phyloP scores from a whole-genome alignment of 371 early-diverging fungal species.

The Lichtheimia corymbifera region DNA sequence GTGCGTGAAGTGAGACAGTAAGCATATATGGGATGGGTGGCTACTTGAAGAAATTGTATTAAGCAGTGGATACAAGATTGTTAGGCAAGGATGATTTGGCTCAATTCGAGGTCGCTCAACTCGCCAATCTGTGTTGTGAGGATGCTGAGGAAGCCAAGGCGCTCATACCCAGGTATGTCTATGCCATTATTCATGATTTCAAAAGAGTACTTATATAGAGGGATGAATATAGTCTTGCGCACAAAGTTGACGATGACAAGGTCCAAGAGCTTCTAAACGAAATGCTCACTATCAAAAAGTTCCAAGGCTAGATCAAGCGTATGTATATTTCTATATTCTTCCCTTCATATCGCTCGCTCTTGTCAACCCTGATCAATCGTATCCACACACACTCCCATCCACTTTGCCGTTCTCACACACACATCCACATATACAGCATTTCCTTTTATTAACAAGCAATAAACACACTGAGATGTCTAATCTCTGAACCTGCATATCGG shows the following conservation, averaged over 20 bases:
- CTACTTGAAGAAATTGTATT: too few relatives aligned
- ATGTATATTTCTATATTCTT: slow-evolving; percentile 4
- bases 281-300: slow-evolving; percentile 76
- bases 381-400: not conserved
- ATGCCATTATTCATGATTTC: not conserved
- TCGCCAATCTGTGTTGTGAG: slow-evolving; percentile 88
- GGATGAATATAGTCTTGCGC: slow-evolving; percentile 15
- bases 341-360: not conserved
- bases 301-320: slow-evolving; percentile 55
- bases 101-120: slow-evolving; percentile 85
- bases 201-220: not conserved
- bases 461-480: too few relatives aligned
- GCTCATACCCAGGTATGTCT: slow-evolving; percentile 34
- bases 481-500: too few relatives aligned
- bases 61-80: slow-evolving; percentile 32
- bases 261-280: slow-evolving; percentile 74
- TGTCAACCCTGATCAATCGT: not conserved
- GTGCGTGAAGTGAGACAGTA: slow-evolving; percentile 84
- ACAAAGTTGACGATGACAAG: slow-evolving; percentile 65
- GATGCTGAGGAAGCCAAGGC: slow-evolving; percentile 83
- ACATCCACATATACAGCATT: too few relatives aligned
- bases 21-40: not conserved
- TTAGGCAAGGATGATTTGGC: slow-evolving; percentile 62
- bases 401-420: too few relatives aligned
- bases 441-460: too few relatives aligned